These are phyloP conservation scores for Vanrija sp. DNA, from an alignment of 1,284 basidiomycete genomes.

Conservation along the genomic window DNA sequence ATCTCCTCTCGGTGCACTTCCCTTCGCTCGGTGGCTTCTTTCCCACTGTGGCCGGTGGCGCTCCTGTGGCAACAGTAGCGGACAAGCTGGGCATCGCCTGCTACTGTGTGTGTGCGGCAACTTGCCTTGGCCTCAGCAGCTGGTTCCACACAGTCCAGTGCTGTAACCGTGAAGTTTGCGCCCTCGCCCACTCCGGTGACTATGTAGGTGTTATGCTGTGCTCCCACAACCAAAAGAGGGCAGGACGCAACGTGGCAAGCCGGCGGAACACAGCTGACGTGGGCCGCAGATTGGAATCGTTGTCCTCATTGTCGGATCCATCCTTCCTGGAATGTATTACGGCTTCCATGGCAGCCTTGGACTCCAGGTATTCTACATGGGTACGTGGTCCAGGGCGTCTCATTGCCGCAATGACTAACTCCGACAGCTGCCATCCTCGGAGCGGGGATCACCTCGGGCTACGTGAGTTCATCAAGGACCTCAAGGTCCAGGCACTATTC, in stretches of 20 bases:
- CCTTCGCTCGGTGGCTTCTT: constrained; percentile 23
- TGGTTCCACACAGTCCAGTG: constrained; percentile 72
- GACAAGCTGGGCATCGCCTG: constrained; percentile 64
- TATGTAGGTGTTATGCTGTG: constrained; percentile 34
- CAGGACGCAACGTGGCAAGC: no score
- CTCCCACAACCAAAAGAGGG: no score
- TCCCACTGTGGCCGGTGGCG: constrained; percentile 11
- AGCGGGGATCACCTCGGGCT: constrained; percentile 28
- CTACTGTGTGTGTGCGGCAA: constrained; percentile 68
- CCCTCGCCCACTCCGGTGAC: constrained; percentile 45
- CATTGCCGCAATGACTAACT: not conserved
- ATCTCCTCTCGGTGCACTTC: constrained; percentile 55
- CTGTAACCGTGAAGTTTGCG: constrained; percentile 63
- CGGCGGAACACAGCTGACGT: no score
- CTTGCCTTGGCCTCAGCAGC: constrained; percentile 71
- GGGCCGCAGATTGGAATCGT: constrained; percentile 53
- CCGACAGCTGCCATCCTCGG: constrained; percentile 24
- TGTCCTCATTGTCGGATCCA: constrained; percentile 66
- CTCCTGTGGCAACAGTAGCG: constrained; percentile 50
- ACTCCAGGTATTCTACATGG: constrained; percentile 44
- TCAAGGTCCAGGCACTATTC: not conserved
- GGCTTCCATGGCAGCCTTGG: constrained; percentile 43
- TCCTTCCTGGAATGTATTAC: constrained; percentile 61
- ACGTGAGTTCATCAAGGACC: constrained; percentile 18
- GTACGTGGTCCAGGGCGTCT: constrained; percentile 51